Evolutionary conservation across 148 eudicot genomes (phyloP).

Genomic region (Salicornia ramosissima): DNA sequence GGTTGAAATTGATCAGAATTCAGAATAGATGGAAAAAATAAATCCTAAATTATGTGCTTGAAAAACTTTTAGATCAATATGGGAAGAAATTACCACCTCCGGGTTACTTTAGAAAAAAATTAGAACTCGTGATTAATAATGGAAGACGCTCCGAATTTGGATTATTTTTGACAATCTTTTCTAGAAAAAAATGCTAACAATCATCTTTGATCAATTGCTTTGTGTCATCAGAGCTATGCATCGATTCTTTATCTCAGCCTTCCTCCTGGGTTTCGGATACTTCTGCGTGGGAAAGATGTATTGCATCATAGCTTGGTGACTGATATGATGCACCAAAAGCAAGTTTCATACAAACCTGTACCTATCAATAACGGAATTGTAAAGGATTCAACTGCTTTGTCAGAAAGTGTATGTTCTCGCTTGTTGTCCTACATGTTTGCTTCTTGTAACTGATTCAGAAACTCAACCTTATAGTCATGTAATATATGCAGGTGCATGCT

Average conservation of each 20-base stretch:
- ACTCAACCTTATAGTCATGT: background rate
- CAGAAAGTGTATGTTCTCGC: constrained; percentile 24
- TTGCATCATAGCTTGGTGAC: constrained; percentile 60
- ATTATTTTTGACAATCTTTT: too few species aligned
- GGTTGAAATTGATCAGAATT: too few species aligned
- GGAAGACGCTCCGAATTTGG: too few species aligned
- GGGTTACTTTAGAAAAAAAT: too few species aligned
- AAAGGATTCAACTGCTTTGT: constrained; percentile 21
- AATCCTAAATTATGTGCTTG: too few species aligned
- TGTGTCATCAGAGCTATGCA: constrained; percentile 58
- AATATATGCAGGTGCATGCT: constrained; percentile 42
- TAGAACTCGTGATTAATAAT: too few species aligned
- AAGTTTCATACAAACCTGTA: constrained; percentile 44
- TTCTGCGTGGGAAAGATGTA: constrained; percentile 61
- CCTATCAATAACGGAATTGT: constrained; percentile 26
- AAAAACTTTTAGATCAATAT: too few species aligned
- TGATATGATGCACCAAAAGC: constrained; percentile 56
- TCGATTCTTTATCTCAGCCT: constrained; percentile 66
- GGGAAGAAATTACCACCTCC: too few species aligned
- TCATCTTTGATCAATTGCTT: background rate
- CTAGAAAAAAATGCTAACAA: background rate
- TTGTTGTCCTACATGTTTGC: background rate
- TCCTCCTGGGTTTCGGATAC: constrained; percentile 55
- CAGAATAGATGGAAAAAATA: too few species aligned
- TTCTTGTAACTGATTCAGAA: background rate